Evolutionary conservation across 805 yeast genomes (phyloP).

Genomic region (Metschnikowia corniflorae): DNA sequence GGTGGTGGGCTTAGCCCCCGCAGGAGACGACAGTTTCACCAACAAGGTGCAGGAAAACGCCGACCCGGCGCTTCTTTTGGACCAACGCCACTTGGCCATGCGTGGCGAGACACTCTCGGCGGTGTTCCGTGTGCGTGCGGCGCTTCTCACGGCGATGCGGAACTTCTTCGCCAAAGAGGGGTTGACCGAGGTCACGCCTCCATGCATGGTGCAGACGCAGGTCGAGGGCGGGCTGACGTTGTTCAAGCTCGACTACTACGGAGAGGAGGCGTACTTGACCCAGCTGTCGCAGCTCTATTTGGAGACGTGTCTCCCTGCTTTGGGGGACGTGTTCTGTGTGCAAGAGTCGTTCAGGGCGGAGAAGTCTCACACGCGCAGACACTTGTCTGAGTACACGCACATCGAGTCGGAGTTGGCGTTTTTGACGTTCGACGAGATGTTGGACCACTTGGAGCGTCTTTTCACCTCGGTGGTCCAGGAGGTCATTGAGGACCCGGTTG

Average conservation of each 20-base stretch:
- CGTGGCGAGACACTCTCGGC: constrained; percentile 94
- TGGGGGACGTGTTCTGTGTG: constrained; percentile 95
- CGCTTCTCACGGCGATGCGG: constrained; percentile 69
- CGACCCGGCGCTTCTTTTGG: constrained; percentile 88
- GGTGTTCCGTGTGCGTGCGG: constrained; percentile 92
- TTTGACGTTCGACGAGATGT: constrained; percentile 79
- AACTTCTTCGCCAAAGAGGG: constrained; percentile 71
- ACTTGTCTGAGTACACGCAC: constrained; percentile 94
- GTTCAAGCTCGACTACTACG: constrained; percentile 90
- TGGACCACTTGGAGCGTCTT: constrained; percentile 78
- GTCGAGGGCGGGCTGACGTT: constrained; percentile 99
- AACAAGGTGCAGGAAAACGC: constrained; percentile 92
- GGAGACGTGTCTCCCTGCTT: constrained; percentile 93
- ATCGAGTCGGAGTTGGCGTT: constrained; percentile 93
- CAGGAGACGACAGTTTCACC: constrained; percentile 92
- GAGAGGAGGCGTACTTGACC: constrained; percentile 93
- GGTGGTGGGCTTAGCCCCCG: constrained; percentile 88
- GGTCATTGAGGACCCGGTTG: constrained; percentile 84
- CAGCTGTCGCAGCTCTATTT: constrained; percentile 96
- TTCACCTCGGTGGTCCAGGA: constrained; percentile 66
- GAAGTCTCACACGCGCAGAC: constrained; percentile 98
- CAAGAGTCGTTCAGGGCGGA: constrained; percentile 99
- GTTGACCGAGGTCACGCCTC: constrained; percentile 91
- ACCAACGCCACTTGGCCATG: constrained; percentile 91
- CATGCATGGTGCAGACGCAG: constrained; percentile 99